Conservation (phyloP, 176 grass and related monocot genomes). For the Phyllostachys edulis region DNA sequence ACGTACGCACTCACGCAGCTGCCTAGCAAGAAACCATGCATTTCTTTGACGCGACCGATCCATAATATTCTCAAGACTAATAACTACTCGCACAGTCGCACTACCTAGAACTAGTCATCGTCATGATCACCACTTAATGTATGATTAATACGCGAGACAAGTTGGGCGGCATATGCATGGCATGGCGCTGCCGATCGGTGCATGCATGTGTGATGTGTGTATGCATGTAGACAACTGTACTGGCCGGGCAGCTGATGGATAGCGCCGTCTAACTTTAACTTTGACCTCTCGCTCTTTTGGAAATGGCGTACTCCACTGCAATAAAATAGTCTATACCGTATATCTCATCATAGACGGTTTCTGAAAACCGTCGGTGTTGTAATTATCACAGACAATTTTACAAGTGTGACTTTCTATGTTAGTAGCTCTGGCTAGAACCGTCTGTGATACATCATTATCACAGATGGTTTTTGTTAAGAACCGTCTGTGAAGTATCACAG, state of each 20-base stretch:
- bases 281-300: neutral
- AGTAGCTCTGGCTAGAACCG: too few species aligned
- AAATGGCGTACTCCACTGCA: too few species aligned
- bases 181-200: too few species aligned
- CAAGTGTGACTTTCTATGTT: too few species aligned
- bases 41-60: neutral
- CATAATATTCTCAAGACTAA: neutral
- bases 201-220: too few species aligned
- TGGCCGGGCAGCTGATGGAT: neutral
- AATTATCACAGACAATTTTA: too few species aligned
- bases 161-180: slow-evolving; percentile 1
- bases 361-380: too few species aligned
- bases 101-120: neutral
- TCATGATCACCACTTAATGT: neutral
- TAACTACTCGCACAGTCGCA: neutral
- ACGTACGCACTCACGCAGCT: neutral
- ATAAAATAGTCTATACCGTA: too few species aligned
- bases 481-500: too few species aligned
- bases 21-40: neutral
- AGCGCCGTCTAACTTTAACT: neutral
- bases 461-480: too few species aligned
- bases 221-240: neutral
- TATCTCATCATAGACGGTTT: too few species aligned
- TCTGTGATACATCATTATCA: too few species aligned
- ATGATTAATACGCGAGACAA: neutral